Conservation (phyloP, 2,329 filamentous ascomycete genomes). For the Tolypocladium ophioglossoides region DNA sequence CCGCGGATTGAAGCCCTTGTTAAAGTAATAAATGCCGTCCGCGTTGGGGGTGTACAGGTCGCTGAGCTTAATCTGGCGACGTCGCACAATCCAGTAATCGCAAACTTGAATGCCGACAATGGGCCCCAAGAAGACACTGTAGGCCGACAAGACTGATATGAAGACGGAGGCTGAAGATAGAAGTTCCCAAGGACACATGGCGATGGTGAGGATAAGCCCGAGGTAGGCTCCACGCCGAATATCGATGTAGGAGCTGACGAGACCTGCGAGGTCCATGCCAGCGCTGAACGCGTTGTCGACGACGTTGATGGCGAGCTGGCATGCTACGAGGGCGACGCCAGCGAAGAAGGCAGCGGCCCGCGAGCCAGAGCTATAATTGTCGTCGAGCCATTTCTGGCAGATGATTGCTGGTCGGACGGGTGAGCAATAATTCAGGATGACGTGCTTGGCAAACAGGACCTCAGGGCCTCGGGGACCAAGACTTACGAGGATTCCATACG, state of each 20-base stretch:
- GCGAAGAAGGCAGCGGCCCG: conserved; percentile 16
- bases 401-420: no score
- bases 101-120: conserved; percentile 16
- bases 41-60: conserved; percentile 21
- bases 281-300: conserved; percentile 37
- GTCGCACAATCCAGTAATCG: conserved; percentile 19
- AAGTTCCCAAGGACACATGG: conserved; percentile 15
- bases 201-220: conserved; percentile 30
- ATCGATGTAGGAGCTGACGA: conserved; percentile 43
- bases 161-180: conserved; percentile 16
- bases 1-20: conserved; percentile 24
- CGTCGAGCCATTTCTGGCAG: no score
- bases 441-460: background rate
- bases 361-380: conserved; percentile 2
- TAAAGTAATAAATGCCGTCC: conserved; percentile 26
- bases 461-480: no score
- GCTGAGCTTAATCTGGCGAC: conserved; percentile 23
- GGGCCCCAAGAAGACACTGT: conserved; percentile 12
- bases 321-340: conserved; percentile 12
- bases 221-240: conserved; percentile 43
- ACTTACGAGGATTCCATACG: no score
- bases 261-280: conserved; percentile 44
- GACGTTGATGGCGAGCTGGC: conserved; percentile 14
- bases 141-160: conserved; percentile 14
- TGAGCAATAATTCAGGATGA: conserved; percentile 11